phyloP scores from a whole-genome alignment of 1,284 basidiomycete species.

The Bondarzewia mesenterica region DNA sequence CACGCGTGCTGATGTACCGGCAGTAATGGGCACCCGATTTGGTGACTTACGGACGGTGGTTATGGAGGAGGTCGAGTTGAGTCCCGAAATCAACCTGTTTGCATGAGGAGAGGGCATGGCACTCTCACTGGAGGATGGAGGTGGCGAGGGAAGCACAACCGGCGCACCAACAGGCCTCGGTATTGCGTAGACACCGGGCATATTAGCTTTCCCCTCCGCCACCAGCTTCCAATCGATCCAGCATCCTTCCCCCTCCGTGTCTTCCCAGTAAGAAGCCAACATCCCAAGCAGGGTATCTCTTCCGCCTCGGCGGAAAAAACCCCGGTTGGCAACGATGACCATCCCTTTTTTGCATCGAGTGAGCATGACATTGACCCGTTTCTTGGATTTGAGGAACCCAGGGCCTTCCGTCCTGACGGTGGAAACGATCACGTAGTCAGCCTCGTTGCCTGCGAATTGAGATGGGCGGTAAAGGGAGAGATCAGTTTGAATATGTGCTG shows the following conservation, averaged over 20 bases:
- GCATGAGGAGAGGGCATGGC: too few species aligned
- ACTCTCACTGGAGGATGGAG: too few species aligned
- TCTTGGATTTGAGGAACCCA: conserved; percentile 32
- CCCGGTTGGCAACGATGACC: conserved; percentile 29
- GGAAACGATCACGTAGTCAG: conserved; percentile 34
- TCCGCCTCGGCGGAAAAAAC: conserved; percentile 24
- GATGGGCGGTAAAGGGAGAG: not conserved
- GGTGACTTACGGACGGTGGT: too few species aligned
- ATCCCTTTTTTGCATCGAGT: conserved; percentile 37
- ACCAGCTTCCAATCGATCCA: conserved; percentile 19
- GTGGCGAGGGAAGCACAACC: too few species aligned
- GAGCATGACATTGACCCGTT: conserved; percentile 40
- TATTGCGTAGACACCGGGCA: conserved; percentile 10
- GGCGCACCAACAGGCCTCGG: too few species aligned
- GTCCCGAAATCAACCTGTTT: too few species aligned
- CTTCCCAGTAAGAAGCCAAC: conserved; percentile 17
- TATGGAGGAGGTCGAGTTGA: too few species aligned
- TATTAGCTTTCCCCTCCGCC: conserved; percentile 10
- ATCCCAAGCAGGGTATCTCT: conserved; percentile 27
- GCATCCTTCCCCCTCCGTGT: not conserved
- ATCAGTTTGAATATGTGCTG: not conserved
- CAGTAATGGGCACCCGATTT: too few species aligned
- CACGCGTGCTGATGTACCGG: too few species aligned
- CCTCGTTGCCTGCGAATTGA: conserved; percentile 31
- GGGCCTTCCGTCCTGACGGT: conserved; percentile 30